Percentiles rank a stretch among this genome's conserved stretches.
These are phyloP conservation scores for Nepenthes mirabilis DNA, from an alignment of 148 eudicot genomes.

Conservation along the genomic window DNA sequence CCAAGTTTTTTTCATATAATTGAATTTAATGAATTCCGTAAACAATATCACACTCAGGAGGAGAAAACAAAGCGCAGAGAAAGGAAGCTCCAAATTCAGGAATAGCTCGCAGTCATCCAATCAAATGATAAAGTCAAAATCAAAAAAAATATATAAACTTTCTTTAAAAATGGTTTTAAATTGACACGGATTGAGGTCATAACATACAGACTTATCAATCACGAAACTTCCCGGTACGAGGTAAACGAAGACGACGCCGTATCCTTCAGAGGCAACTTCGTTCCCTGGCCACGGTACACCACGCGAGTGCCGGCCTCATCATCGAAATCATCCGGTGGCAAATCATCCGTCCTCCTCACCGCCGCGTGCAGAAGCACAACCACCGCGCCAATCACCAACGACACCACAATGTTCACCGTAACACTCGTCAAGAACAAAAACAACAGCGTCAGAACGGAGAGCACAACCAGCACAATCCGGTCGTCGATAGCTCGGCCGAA, in stretches of 20 bases:
- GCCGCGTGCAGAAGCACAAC: slow-evolving; percentile 27
- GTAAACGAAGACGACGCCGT: slow-evolving; percentile 33
- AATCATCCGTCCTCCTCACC: slow-evolving; percentile 29
- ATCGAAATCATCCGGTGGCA: slow-evolving; percentile 15
- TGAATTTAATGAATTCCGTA: no score
- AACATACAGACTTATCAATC: no score
- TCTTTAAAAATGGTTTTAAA: no score
- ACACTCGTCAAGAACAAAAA: slow-evolving; percentile 33
- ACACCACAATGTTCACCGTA: slow-evolving; percentile 23
- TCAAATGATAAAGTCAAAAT: no score
- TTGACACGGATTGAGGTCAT: no score
- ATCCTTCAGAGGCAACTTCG: slow-evolving; percentile 26
- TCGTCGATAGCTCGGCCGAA: slow-evolving; percentile 25
- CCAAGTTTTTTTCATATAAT: no score
- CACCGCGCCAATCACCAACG: slow-evolving; percentile 16
- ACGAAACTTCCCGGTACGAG: neutral
- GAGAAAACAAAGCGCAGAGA: no score
- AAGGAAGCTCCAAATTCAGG: no score
- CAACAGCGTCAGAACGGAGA: slow-evolving; percentile 26
- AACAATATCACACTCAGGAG: no score
- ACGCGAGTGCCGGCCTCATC: slow-evolving; percentile 10
- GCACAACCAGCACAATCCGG: slow-evolving; percentile 14
- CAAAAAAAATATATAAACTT: no score
- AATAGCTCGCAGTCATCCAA: no score
- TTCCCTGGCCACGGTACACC: slow-evolving; percentile 4